A percentile compares a stretch with the other conserved stretches of the same genome.
Evolutionary conservation across 768 basidiomycete species (phyloP).

Genomic region (Pulveroboletus sp.): DNA sequence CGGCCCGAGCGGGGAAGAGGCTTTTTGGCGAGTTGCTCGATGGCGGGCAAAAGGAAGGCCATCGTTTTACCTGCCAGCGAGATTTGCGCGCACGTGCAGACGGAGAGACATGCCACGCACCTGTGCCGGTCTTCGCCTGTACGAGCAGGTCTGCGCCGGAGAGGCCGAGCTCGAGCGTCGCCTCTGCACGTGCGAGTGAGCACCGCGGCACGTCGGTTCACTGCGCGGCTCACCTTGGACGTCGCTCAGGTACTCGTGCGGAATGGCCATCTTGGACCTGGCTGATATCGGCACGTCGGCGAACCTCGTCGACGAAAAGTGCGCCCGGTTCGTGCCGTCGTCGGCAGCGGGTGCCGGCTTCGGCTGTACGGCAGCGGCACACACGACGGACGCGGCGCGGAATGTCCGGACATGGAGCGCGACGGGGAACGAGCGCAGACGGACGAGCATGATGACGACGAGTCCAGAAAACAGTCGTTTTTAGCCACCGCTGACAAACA

Average conservation of each 20-base stretch:
- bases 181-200: slow-evolving; percentile 24
- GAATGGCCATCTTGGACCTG: slow-evolving; percentile 39
- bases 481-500: too few relatives aligned
- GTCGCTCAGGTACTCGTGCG: slow-evolving; percentile 46
- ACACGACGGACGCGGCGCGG: slow-evolving; percentile 8
- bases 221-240: slow-evolving; percentile 38
- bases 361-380: slow-evolving; percentile 10
- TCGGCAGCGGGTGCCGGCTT: slow-evolving; percentile 6
- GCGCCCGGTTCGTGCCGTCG: slow-evolving; percentile 19
- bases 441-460: slow-evolving; percentile 17
- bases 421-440: slow-evolving; percentile 17
- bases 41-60: slow-evolving; percentile 71
- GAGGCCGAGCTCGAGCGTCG: slow-evolving; percentile 43
- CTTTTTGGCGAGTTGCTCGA: slow-evolving; percentile 57
- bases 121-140: slow-evolving; percentile 59
- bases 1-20: slow-evolving; percentile 22
- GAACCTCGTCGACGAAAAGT: slow-evolving; percentile 29
- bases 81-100: not conserved
- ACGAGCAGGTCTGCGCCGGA: slow-evolving; percentile 44
- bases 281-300: slow-evolving; percentile 35
- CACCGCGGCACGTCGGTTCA: not conserved
- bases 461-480: not conserved
- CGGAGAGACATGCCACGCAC: slow-evolving; percentile 29
- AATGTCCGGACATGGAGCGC: slow-evolving; percentile 14
- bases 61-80: slow-evolving; percentile 54